Conservation (phyloP, 179 eudicot species). For the Heliamphora pulchella region DNA sequence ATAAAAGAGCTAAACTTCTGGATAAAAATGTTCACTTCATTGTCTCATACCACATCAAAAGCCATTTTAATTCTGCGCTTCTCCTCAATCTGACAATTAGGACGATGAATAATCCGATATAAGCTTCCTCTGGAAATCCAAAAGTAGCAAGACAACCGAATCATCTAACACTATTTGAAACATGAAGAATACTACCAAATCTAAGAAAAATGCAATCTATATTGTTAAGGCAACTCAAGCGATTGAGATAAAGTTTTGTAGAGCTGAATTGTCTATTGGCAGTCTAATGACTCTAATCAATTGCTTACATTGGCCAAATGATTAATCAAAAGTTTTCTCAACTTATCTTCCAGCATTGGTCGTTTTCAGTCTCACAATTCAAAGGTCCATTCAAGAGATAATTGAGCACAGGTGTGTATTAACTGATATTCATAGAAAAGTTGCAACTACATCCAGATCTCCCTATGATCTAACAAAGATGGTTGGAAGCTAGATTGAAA, state of each 20-base stretch:
- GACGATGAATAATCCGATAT: constrained; percentile 95
- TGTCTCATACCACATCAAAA: constrained; percentile 79
- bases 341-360: no score
- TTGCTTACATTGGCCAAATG: background rate
- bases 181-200: background rate
- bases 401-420: background rate
- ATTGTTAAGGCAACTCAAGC: background rate
- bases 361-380: background rate
- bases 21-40: background rate
- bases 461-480: background rate
- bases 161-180: constrained; percentile 8
- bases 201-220: background rate
- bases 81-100: constrained; percentile 88
- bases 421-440: background rate
- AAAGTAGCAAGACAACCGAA: constrained; percentile 14
- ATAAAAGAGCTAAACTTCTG: background rate
- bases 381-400: constrained; percentile 9
- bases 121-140: constrained; percentile 82
- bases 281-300: background rate
- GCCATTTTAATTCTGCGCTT: constrained; percentile 94
- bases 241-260: background rate
- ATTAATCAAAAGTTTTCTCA: background rate
- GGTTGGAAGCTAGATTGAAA: constrained; percentile 8
- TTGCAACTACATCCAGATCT: background rate
- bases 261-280: background rate